Conservation (phyloP, 495 filamentous ascomycete genomes). For the Penicillium parvum region DNA sequence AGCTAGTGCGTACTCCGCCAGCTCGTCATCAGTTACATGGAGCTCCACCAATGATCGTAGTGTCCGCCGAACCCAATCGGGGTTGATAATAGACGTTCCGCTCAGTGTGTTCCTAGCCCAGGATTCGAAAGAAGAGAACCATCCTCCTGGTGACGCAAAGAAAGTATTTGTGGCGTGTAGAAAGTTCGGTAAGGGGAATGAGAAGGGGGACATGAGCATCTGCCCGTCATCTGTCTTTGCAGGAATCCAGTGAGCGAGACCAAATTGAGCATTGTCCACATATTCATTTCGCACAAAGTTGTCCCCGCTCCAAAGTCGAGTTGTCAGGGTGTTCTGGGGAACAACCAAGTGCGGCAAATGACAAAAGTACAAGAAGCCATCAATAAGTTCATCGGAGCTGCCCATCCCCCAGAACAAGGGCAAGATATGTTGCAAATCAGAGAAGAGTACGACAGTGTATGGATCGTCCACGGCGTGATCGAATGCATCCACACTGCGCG, state of each 20-base stretch:
- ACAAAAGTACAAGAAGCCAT: constrained; percentile 68
- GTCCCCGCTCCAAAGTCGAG: constrained; percentile 38
- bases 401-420: constrained; percentile 43
- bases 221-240: constrained; percentile 2
- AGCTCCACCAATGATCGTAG: constrained; percentile 53
- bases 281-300: constrained; percentile 45
- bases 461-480: constrained; percentile 63
- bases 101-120: constrained; percentile 22
- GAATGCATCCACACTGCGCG: constrained; percentile 59
- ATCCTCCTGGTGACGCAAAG: constrained; percentile 30
- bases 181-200: constrained; percentile 31
- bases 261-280: constrained; percentile 21
- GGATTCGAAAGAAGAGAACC: constrained; percentile 41
- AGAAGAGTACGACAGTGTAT: constrained; percentile 70
- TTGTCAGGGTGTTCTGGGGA: constrained; percentile 16
- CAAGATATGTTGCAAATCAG: constrained; percentile 65
- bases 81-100: constrained; percentile 21
- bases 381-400: constrained; percentile 44
- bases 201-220: constrained; percentile 10
- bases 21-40: constrained; percentile 36
- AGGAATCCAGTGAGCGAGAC: constrained; percentile 28
- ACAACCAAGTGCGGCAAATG: constrained; percentile 52
- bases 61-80: constrained; percentile 47
- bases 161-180: constrained; percentile 36
- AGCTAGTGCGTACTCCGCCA: constrained; percentile 70